A percentile compares a stretch with the other conserved stretches of the same genome.
phyloP scores from a whole-genome alignment of 1,139 yeast genomes.

The Taphrina communis region DNA sequence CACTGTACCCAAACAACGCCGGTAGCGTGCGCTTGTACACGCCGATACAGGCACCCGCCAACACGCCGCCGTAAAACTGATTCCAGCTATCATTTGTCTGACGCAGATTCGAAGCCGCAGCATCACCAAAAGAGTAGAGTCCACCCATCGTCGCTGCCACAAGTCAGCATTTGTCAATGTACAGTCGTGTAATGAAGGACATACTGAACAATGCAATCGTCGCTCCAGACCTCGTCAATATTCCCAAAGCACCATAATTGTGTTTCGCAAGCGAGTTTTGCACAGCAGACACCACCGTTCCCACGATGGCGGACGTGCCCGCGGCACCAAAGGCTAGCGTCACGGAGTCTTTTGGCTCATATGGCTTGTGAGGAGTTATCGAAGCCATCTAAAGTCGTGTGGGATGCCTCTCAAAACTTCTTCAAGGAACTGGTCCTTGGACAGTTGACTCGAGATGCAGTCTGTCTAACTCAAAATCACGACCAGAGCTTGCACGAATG shows the following conservation, averaged over 20 bases:
- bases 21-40: slow-evolving; percentile 53
- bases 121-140: slow-evolving; percentile 54
- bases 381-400: slow-evolving; percentile 20
- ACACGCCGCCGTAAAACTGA: slow-evolving; percentile 59
- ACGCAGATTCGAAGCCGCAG: slow-evolving; percentile 56
- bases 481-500: too few species aligned
- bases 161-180: not conserved
- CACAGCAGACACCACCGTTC: slow-evolving; percentile 54
- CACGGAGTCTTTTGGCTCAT: slow-evolving; percentile 53
- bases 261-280: slow-evolving; percentile 52
- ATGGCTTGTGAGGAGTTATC: slow-evolving; percentile 39
- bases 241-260: slow-evolving; percentile 47
- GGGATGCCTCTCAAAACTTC: too few species aligned
- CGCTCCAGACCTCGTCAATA: slow-evolving; percentile 50
- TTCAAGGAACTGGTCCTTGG: too few species aligned
- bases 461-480: too few species aligned
- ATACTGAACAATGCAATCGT: slow-evolving; percentile 45
- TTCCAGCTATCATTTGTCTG: slow-evolving; percentile 57
- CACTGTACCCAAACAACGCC: slow-evolving; percentile 57
- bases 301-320: slow-evolving; percentile 54
- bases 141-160: slow-evolving; percentile 52
- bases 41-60: slow-evolving; percentile 59
- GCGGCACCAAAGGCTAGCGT: slow-evolving; percentile 55
- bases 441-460: too few species aligned
- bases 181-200: not conserved